Percentiles rank a stretch among this genome's conserved stretches.
These are phyloP conservation scores for Acacia melanoxylon DNA, from an alignment of 306 rosid genomes.

Conservation along the genomic window DNA sequence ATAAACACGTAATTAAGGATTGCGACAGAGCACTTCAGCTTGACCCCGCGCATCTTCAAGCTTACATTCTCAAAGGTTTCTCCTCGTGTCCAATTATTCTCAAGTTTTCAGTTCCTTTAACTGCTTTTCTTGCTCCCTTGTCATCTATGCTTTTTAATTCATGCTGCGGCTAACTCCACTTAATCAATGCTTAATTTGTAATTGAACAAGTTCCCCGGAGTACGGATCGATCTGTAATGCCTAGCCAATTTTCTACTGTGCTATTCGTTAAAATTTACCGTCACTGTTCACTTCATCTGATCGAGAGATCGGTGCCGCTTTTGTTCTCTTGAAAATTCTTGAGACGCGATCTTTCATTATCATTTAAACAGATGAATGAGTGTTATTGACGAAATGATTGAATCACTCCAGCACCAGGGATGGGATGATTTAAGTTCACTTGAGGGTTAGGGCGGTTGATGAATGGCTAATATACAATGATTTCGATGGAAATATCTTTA, in stretches of 20 bases:
- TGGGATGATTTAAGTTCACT: not conserved
- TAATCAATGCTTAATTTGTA: not conserved
- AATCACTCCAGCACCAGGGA: conserved; percentile 1
- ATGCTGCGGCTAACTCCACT: not conserved
- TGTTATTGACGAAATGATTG: not conserved
- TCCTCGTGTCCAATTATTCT: conserved; percentile 14
- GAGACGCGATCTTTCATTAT: not conserved
- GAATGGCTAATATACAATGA: not conserved
- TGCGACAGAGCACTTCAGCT: conserved; percentile 73
- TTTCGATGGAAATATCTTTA: conserved; percentile 3
- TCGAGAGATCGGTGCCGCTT: not conserved
- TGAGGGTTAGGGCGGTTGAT: conserved; percentile 9
- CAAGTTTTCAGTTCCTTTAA: conserved; percentile 13
- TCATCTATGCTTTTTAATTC: conserved; percentile 8
- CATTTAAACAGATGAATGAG: not conserved
- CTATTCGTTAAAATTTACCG: conserved; percentile 19
- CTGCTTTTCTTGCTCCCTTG: not conserved
- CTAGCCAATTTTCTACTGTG: not conserved
- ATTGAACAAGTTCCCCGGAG: conserved; percentile 19
- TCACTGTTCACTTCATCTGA: conserved; percentile 31
- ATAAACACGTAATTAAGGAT: conserved; percentile 79
- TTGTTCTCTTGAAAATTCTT: not conserved
- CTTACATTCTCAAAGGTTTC: conserved; percentile 71
- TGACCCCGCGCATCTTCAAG: conserved; percentile 63
- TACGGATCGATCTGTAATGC: not conserved